phyloP scores from a whole-genome alignment of 805 yeast species.

The Cyberlindnera euphorbiiphila region DNA sequence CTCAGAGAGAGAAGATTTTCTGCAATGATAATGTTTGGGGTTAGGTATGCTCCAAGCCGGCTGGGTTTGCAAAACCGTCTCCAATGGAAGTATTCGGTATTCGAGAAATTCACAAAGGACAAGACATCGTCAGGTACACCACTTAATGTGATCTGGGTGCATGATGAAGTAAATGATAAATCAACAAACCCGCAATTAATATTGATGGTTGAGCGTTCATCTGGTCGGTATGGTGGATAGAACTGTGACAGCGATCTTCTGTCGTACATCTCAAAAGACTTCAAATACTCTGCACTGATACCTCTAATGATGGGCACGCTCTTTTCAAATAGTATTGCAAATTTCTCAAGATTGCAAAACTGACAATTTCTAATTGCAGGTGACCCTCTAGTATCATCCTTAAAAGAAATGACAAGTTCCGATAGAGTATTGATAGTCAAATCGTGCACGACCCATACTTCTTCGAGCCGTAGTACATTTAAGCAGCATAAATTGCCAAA shows the following conservation, averaged over 20 bases:
- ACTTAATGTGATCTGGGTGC: constrained; percentile 4
- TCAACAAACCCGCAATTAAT: constrained; percentile 6
- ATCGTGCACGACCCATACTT: constrained; percentile 6
- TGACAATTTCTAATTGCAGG: constrained; percentile 5
- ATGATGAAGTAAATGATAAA: constrained; percentile 2
- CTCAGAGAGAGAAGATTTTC: background rate
- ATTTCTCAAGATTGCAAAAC: constrained; percentile 1
- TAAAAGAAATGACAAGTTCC: constrained; percentile 4
- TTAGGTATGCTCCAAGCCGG: no score
- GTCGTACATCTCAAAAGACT: constrained; percentile 7
- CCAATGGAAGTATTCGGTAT: constrained; percentile 3
- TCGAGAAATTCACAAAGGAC: background rate
- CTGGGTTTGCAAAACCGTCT: constrained; percentile 6
- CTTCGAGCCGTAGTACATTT: constrained; percentile 2
- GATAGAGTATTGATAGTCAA: constrained; percentile 1
- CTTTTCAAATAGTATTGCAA: constrained; percentile 4
- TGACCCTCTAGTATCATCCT: constrained; percentile 1
- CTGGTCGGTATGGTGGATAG: constrained; percentile 5
- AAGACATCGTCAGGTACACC: constrained; percentile 10
- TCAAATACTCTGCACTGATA: background rate
- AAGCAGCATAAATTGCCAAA: background rate
- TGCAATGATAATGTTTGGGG: no score
- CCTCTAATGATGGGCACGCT: constrained; percentile 6
- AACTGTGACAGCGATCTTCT: constrained; percentile 2
- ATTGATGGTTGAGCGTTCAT: constrained; percentile 2